Evolutionary conservation across 2,329 filamentous ascomycete species (phyloP), one percentile per base, ranked within the genome.

Genomic region (Pyrenochaeta sp.): DNA sequence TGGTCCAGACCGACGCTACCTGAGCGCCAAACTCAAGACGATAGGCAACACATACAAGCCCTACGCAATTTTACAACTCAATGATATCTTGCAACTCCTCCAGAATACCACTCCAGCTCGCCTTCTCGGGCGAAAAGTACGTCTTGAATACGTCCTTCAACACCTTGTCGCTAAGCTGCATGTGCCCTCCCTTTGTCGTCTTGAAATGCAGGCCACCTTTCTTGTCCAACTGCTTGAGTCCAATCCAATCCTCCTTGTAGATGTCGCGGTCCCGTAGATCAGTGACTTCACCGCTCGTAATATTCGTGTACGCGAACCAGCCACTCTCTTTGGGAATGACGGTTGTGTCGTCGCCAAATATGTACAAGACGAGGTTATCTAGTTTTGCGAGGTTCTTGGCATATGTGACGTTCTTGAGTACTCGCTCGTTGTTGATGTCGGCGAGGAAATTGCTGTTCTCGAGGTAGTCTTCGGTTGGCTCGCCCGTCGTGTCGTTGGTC

Each of bases 191-290:
- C 4, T 87, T 82, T 0, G 87, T 83, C 2, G 82, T 87, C 73
- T 87, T 82, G 76, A 97, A 97, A 51, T 88, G 83, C 65, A 99
- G 78, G 1, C 85, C 90, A 2, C 89, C 91, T 79, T 90, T 90
- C 73, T 88, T 79, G 77, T 97, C 93, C 68, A 99, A 78, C 66
- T 79, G 78, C 74, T 85, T 90, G 73, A 99, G 79, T 0, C 95
- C 95, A 23, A 99, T 79, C 95, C 95, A 99, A 78, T 99, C 94
- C 77, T 98, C 89, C 63, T 84, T 85, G 75, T 97, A 99, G 1
- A 98, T 80, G 23, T 77, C 75, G 52, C 91, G 82, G 46, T 92
- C 84, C 61, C 85, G 82, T 72, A 99, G 77, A 14, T 83, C 83
- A 40, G 86, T 90, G 18, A 87, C 81, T 56, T 87, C 83, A 1